These are phyloP conservation scores for Punctularia strigosozonata DNA, from an alignment of 768 basidiomycete species.

Conservation along the genomic window DNA sequence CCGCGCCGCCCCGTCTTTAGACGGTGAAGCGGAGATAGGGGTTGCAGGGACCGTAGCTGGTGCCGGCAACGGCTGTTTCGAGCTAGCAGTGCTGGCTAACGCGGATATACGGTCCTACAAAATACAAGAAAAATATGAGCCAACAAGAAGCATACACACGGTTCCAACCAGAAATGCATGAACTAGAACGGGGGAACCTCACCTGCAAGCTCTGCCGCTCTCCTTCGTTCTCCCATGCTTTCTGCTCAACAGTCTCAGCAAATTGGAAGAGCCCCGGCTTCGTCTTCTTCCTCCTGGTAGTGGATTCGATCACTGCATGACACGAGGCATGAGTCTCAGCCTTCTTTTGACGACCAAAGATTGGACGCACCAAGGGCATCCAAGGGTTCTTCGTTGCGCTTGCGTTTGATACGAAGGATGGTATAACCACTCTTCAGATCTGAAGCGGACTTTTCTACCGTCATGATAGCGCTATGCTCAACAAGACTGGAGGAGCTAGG, in stretches of 20 bases:
- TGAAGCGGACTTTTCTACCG: no score
- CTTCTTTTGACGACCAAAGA: slow-evolving; percentile 4
- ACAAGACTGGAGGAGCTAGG: no score
- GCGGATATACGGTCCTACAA: slow-evolving; percentile 13
- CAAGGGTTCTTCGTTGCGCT: slow-evolving; percentile 70
- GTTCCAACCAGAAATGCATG: no score
- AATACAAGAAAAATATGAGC: background rate
- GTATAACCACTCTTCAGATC: no score
- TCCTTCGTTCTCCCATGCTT: slow-evolving; percentile 52
- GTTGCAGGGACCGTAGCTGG: slow-evolving; percentile 1
- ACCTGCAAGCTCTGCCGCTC: slow-evolving; percentile 55
- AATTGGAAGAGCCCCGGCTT: slow-evolving; percentile 54
- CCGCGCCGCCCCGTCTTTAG: slow-evolving; percentile 6
- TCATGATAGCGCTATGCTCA: no score
- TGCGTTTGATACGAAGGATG: slow-evolving; percentile 73
- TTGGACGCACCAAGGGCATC: slow-evolving; percentile 56
- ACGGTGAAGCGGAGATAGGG: background rate
- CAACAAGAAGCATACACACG: background rate
- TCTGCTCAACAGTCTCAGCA: slow-evolving; percentile 65
- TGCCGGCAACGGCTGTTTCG: background rate
- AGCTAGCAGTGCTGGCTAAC: slow-evolving; percentile 11
- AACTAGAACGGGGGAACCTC: slow-evolving; percentile 7
- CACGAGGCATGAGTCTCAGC: background rate
- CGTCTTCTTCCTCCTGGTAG: slow-evolving; percentile 48
- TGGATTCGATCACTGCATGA: slow-evolving; percentile 48